Evolutionary conservation across 345 rosid genomes (phyloP), one percentile per base, ranked within the genome.

Genomic region (Citrus mangshanensis): DNA sequence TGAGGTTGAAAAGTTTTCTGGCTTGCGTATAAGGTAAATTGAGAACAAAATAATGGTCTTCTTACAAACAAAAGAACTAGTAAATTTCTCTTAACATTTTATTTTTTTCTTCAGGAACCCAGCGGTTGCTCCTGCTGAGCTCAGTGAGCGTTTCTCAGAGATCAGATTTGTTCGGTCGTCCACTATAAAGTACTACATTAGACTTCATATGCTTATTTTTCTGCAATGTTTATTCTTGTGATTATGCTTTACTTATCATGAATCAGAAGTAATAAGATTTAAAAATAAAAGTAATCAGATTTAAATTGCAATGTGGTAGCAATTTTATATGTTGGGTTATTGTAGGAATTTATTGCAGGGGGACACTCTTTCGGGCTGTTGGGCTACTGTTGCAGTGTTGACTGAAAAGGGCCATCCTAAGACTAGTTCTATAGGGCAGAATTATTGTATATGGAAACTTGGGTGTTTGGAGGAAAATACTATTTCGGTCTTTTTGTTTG

Each of bases 321-420:
- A 56, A 78, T 76, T 74, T 22, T 69, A 64, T 64, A 4, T 68
- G 9, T 81, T 75, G 63, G 65, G 27, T 64, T 73, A 78, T 64
- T 78, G 25, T 79, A 95, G 99, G 89, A 96, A 91, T 85, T 84
- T 89, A 79, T 81, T 96, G 82, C 76, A 63, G 9, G 95, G 97
- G 65, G 98, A 94, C 80, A 89, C 82, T 82, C 81, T 94, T 72
- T 82, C 91, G 2, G 99, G 99, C 9, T 91, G 91, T 78, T 94
- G 97, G 99, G 97, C 95, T 9, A 96, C 98, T 32, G 85, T 91
- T 73, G 97, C 93, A 73, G 93, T 96, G 27, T 82, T 96, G 83
- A 82, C 81, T n/a, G 98, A 96, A 86, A 93, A 85, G 82, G 97
- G 98, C 65, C 80, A 55, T 73, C 89, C 92, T 19, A 90, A 73